Base-by-base conservation (phyloP, 1,284 basidiomycete genomes). In the Rhodotorula sp. region DNA sequence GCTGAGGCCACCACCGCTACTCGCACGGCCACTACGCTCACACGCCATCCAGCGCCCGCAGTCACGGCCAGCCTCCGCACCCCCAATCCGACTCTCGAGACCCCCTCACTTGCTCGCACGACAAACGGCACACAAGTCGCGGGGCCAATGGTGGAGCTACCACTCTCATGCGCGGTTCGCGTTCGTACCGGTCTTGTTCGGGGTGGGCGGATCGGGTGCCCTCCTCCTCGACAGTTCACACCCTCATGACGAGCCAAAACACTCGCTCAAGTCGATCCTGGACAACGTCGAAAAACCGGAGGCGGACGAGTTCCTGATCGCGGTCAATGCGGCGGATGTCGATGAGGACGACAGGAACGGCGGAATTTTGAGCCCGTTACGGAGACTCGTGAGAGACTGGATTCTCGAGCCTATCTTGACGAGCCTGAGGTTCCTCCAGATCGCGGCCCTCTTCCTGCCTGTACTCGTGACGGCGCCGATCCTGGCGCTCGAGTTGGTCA, bases 321-420 rank as follows among this genome's bases (percentile, higher is more conserved):
- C 72, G 24, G 62, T 44, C n/a, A 44, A 52, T 46, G 27, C 44
- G 54, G 27, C 20, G 27, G 32, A 30, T 20, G 32, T 17, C 27
- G 59, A 54, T 9, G 59, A 57, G 20, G 61, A 61, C 19, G 48
- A 54, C 53, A 5, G 32, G n/a, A 49, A 29, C 48, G 36, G 22
- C 29, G 60, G 49, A 6, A 9, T 68, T n/a, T 22, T 72, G 19
- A n/a, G 71, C 27, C 36, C 52, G 11, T 34, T 61, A 20, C 24
- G 67, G 34, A n/a, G 67, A 13, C 39, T 68, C 22, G 32, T 70
- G 7, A 49, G 59, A 32, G 68, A 67, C 9, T 83, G 84, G 68
- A 82, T 99, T 77, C 86, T 90, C 84, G 94, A 98, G 79, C 95
- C 94, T 4, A 79, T 98, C 64, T 85, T 90, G 51, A 98, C 93